Percentiles rank a stretch among this genome's conserved stretches.
Evolutionary conservation across 768 basidiomycete genomes (phyloP).

Genomic region (Hirschioporus abietinus): DNA sequence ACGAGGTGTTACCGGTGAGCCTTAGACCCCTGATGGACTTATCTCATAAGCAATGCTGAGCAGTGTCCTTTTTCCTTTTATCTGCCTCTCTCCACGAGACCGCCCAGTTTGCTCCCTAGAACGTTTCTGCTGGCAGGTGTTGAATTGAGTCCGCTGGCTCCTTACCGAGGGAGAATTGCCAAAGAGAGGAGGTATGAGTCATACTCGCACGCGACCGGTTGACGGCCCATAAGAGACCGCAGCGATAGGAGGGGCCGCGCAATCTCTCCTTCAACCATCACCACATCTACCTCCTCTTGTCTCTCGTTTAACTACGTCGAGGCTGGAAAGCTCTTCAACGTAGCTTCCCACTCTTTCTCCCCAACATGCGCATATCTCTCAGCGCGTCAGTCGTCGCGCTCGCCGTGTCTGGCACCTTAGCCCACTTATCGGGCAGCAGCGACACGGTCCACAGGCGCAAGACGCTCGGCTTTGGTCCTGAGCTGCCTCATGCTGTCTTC

Average conservation of each 20-base stretch:
- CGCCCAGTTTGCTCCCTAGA: not conserved
- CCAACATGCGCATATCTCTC: constrained; percentile 4
- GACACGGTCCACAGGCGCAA: constrained; percentile 43
- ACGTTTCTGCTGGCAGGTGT: not conserved
- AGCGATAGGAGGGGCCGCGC: not conserved
- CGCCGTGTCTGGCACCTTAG: not conserved
- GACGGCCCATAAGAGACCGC: not conserved
- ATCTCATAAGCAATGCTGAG: not conserved
- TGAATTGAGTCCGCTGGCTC: not conserved
- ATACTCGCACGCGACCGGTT: not conserved
- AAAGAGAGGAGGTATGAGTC: not conserved
- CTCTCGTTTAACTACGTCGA: not conserved
- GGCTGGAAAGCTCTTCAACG: not conserved
- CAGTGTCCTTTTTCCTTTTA: not conserved
- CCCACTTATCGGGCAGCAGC: constrained; percentile 1
- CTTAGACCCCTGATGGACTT: not conserved
- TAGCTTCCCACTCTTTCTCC: not conserved
- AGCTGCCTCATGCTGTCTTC: constrained; percentile 68
- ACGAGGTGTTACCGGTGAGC: not conserved
- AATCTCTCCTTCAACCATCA: constrained; percentile 1
- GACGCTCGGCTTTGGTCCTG: constrained; percentile 86
- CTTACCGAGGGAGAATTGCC: not conserved
- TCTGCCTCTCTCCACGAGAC: not conserved
- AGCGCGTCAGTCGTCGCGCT: not conserved
- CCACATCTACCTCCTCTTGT: not conserved